These are phyloP conservation scores for Achaetomium macrosporum DNA, from an alignment of 2,329 filamentous ascomycete genomes.

Conservation along the genomic window DNA sequence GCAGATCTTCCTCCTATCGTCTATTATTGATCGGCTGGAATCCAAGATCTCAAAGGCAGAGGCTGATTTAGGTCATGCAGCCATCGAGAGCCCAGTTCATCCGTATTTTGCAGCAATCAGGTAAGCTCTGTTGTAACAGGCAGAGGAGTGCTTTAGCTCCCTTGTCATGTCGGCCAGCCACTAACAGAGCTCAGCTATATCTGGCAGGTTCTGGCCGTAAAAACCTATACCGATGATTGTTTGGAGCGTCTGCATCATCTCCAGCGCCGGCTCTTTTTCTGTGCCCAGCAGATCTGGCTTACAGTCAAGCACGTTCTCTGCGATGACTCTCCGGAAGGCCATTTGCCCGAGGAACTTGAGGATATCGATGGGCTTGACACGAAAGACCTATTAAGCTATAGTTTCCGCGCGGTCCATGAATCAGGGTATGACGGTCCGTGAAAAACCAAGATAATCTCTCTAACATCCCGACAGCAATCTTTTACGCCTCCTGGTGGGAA, in stretches of 20 bases:
- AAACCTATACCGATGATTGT: slow-evolving; percentile 34
- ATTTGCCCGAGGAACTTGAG: slow-evolving; percentile 70
- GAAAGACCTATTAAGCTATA: slow-evolving; percentile 89
- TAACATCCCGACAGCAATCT: slow-evolving; percentile 54
- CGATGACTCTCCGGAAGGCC: slow-evolving; percentile 89
- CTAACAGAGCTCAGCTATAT: slow-evolving; percentile 37
- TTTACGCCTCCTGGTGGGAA: slow-evolving; percentile 56
- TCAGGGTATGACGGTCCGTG: slow-evolving; percentile 56
- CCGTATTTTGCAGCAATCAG: slow-evolving; percentile 62
- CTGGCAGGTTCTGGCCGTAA: slow-evolving; percentile 45
- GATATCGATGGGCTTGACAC: slow-evolving; percentile 67
- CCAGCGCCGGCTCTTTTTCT: slow-evolving; percentile 51
- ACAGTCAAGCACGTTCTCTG: slow-evolving; percentile 74
- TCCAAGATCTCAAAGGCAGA: slow-evolving; percentile 58
- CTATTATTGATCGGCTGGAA: slow-evolving; percentile 57
- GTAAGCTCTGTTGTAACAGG: slow-evolving; percentile 32
- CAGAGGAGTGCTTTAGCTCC: not conserved
- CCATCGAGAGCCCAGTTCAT: slow-evolving; percentile 61
- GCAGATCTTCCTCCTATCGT: slow-evolving; percentile 47
- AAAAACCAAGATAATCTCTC: not conserved
- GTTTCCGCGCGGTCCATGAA: slow-evolving; percentile 91
- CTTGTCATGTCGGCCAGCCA: not conserved
- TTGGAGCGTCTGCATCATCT: slow-evolving; percentile 34
- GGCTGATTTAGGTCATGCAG: slow-evolving; percentile 59
- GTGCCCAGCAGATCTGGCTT: slow-evolving; percentile 68